These are phyloP conservation scores for Malassezia psittaci DNA, from an alignment of 1,284 basidiomycete species.

Conservation along the genomic window DNA sequence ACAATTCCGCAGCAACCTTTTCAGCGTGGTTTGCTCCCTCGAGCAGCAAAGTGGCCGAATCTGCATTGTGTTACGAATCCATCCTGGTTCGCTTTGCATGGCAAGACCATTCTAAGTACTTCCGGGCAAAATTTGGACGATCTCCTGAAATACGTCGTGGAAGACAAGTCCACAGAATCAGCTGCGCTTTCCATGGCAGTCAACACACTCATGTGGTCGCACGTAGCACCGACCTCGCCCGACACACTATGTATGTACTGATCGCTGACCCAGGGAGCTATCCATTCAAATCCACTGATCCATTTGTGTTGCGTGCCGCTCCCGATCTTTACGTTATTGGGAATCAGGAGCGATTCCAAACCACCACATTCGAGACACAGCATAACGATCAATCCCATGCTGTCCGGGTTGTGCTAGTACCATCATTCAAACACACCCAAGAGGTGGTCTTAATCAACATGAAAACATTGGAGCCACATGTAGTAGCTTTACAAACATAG, in stretches of 20 bases:
- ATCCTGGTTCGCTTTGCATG: slow-evolving; percentile 60
- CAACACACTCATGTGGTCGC: slow-evolving; percentile 79
- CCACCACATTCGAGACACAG: slow-evolving; percentile 52
- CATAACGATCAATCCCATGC: slow-evolving; percentile 20
- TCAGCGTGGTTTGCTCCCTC: slow-evolving; percentile 80
- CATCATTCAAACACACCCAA: slow-evolving; percentile 63
- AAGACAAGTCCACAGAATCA: slow-evolving; percentile 8
- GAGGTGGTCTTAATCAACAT: slow-evolving; percentile 59
- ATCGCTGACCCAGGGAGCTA: slow-evolving; percentile 63
- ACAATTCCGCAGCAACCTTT: slow-evolving; percentile 89
- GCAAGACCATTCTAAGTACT: slow-evolving; percentile 60
- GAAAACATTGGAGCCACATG: slow-evolving; percentile 53
- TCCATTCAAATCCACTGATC: slow-evolving; percentile 77
- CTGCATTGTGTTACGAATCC: slow-evolving; percentile 82
- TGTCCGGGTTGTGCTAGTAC: slow-evolving; percentile 69
- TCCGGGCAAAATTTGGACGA: slow-evolving; percentile 90
- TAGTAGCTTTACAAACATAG: slow-evolving; percentile 29
- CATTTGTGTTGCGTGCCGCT: slow-evolving; percentile 72
- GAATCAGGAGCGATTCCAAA: slow-evolving; percentile 60
- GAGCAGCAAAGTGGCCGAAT: slow-evolving; percentile 52
- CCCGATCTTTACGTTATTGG: slow-evolving; percentile 89
- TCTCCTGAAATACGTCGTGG: slow-evolving; percentile 74
- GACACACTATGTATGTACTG: slow-evolving; percentile 67
- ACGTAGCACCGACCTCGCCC: slow-evolving; percentile 92
- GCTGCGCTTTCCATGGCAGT: slow-evolving; percentile 60